Percentiles rank a stretch among this genome's conserved stretches.
phyloP scores from a whole-genome alignment of 1,284 basidiomycete species.

The Sporisorium exsertum region DNA sequence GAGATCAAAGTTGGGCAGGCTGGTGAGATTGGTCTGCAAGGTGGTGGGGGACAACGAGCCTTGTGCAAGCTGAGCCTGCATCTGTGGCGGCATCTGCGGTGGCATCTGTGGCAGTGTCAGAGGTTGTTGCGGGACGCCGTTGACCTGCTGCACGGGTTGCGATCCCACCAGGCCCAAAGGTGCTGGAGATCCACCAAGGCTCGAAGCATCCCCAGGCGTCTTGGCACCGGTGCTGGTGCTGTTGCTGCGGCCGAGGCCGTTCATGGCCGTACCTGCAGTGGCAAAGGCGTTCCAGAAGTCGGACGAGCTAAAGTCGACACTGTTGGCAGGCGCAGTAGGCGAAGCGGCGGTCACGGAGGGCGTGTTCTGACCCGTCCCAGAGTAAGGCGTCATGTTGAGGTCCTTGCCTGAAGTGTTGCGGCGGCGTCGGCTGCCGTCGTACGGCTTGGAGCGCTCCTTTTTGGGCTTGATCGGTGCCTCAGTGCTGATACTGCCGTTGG shows the following conservation, averaged over 20 bases:
- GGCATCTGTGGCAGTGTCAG: slow-evolving; percentile 33
- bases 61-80: slow-evolving; percentile 51
- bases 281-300: slow-evolving; percentile 57
- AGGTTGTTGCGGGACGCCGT: slow-evolving; percentile 16
- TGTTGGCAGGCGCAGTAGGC: slow-evolving; percentile 20
- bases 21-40: slow-evolving; percentile 59
- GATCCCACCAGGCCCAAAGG: slow-evolving; percentile 16
- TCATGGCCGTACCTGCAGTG: slow-evolving; percentile 36
- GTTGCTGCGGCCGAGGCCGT: slow-evolving; percentile 42
- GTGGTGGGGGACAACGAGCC: slow-evolving; percentile 59
- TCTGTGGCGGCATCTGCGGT: slow-evolving; percentile 37
- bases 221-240: slow-evolving; percentile 48
- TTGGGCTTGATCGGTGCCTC: slow-evolving; percentile 26
- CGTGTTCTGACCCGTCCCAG: slow-evolving; percentile 48
- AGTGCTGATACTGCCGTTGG: slow-evolving; percentile 29
- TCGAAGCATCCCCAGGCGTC: slow-evolving; percentile 45
- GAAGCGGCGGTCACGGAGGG: slow-evolving; percentile 31
- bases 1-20: slow-evolving; percentile 60
- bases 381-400: slow-evolving; percentile 53
- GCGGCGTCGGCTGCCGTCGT: slow-evolving; percentile 54
- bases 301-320: slow-evolving; percentile 40
- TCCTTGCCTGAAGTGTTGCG: slow-evolving; percentile 48
- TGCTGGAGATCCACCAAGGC: slow-evolving; percentile 35
- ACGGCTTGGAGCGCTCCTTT: slow-evolving; percentile 60
- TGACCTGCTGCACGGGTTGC: slow-evolving; percentile 23